phyloP scores from a whole-genome alignment of 352 stramenopile species.

The Phytopythium sindhum region DNA sequence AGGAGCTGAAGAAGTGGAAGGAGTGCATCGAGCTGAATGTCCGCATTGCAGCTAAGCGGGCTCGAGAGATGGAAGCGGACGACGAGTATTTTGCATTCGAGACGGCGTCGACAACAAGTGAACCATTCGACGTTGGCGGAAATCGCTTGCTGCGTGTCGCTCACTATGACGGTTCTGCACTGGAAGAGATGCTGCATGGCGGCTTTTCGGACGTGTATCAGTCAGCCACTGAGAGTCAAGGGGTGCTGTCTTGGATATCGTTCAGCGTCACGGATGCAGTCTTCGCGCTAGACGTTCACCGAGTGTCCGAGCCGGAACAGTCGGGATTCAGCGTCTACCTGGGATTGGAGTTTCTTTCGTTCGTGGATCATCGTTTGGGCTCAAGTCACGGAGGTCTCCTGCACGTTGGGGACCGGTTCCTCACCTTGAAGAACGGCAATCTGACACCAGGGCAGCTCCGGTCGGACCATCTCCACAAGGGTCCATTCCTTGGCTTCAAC shows the following conservation, averaged over 20 bases:
- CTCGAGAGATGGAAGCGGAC: constrained; percentile 21
- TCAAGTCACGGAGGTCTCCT: constrained; percentile 67
- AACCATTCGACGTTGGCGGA: constrained; percentile 11
- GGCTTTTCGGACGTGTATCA: constrained; percentile 76
- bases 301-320: constrained; percentile 55
- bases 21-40: constrained; percentile 56
- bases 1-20: constrained; percentile 74
- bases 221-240: constrained; percentile 35
- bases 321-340: constrained; percentile 63
- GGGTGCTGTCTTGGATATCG: constrained; percentile 67
- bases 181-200: constrained; percentile 57
- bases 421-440: constrained; percentile 73
- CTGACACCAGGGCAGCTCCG: constrained; percentile 66
- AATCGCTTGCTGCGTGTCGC: constrained; percentile 7
- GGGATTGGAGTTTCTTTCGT: constrained; percentile 52
- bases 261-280: constrained; percentile 57
- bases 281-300: constrained; percentile 63
- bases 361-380: constrained; percentile 64
- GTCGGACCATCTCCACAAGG: constrained; percentile 54
- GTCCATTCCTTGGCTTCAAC: constrained; percentile 52
- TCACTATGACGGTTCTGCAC: constrained; percentile 18
- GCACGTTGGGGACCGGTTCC: constrained; percentile 82
- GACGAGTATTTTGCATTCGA: constrained; percentile 23
- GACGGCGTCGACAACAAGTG: constrained; percentile 16
- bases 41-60: constrained; percentile 33